These are phyloP conservation scores for Theobroma cacao DNA, from an alignment of 345 rosid species.

Conservation along the genomic window DNA sequence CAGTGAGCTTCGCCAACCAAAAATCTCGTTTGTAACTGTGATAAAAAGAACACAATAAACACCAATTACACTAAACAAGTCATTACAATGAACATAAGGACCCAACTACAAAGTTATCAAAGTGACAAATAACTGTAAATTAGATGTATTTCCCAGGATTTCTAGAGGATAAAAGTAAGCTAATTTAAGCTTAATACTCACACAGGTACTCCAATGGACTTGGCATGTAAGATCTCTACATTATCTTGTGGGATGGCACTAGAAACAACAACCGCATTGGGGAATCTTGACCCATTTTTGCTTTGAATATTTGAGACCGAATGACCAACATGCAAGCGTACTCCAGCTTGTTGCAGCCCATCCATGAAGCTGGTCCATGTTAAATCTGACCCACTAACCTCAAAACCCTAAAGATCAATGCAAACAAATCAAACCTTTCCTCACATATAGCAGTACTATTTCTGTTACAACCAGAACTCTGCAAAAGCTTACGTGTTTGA, in stretches of 20 bases:
- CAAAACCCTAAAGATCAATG: slow-evolving; percentile 22
- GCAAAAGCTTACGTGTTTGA: slow-evolving; percentile 24
- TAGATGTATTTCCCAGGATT: neutral
- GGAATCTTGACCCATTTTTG: slow-evolving; percentile 19
- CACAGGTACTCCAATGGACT: slow-evolving; percentile 28
- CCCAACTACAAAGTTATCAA: neutral
- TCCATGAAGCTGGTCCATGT: slow-evolving; percentile 29
- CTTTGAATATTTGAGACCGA: slow-evolving; percentile 15
- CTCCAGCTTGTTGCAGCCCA: slow-evolving; percentile 20
- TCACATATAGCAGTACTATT: neutral
- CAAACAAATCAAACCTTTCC: neutral
- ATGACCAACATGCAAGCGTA: slow-evolving; percentile 19
- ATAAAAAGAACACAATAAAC: neutral
- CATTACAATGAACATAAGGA: neutral
- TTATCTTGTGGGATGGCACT: slow-evolving; percentile 35
- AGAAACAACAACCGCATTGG: slow-evolving; percentile 31
- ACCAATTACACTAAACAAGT: neutral
- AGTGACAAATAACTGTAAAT: neutral
- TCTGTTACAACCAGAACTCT: neutral
- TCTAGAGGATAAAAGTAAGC: neutral
- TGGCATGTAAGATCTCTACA: slow-evolving; percentile 29
- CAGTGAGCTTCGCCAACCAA: slow-evolving; percentile 30
- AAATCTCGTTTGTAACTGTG: slow-evolving; percentile 27
- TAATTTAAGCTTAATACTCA: slow-evolving; percentile 11
- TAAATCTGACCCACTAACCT: slow-evolving; percentile 31